phyloP scores from a whole-genome alignment of 1,139 yeast species.

The Yamadazyma dendronema region DNA sequence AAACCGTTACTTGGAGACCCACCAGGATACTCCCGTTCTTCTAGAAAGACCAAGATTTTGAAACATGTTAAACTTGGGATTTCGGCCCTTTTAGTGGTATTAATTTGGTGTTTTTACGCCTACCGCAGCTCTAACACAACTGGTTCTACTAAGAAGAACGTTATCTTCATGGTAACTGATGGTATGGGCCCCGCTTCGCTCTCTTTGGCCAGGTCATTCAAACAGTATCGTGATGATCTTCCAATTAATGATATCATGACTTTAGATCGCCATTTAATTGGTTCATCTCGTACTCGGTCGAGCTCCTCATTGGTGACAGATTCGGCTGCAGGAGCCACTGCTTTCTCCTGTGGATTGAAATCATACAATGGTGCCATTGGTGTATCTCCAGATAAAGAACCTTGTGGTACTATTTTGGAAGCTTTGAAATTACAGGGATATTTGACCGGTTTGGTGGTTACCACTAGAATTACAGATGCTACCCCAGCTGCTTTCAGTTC shows the following conservation, averaged over 20 bases:
- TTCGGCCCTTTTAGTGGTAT: not conserved
- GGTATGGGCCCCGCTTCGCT: slow-evolving; percentile 90
- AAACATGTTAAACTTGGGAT: not conserved
- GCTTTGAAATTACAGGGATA: slow-evolving; percentile 79
- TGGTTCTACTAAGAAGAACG: slow-evolving; percentile 35
- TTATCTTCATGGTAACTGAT: slow-evolving; percentile 83
- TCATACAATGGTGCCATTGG: slow-evolving; percentile 87
- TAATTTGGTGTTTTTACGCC: not conserved
- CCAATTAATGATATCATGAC: slow-evolving; percentile 51
- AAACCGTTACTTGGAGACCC: slow-evolving; percentile 2
- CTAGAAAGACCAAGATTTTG: not conserved
- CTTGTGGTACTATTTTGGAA: slow-evolving; percentile 83
- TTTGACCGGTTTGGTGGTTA: slow-evolving; percentile 80
- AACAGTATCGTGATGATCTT: slow-evolving; percentile 55
- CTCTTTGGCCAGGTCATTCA: slow-evolving; percentile 68
- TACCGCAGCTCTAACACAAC: not conserved
- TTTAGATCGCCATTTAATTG: slow-evolving; percentile 68
- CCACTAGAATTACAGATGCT: slow-evolving; percentile 71
- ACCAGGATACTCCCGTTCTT: not conserved
- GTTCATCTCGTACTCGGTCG: slow-evolving; percentile 77
- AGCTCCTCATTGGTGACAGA: slow-evolving; percentile 74
- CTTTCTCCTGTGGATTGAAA: slow-evolving; percentile 76
- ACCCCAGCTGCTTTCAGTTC: slow-evolving; percentile 88
- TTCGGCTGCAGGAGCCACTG: slow-evolving; percentile 94
- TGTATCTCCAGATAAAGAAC: slow-evolving; percentile 56